Evolutionary conservation across 768 basidiomycete species (phyloP), one percentile per base, ranked within the genome.

Genomic region (Multifurca ochricompacta): DNA sequence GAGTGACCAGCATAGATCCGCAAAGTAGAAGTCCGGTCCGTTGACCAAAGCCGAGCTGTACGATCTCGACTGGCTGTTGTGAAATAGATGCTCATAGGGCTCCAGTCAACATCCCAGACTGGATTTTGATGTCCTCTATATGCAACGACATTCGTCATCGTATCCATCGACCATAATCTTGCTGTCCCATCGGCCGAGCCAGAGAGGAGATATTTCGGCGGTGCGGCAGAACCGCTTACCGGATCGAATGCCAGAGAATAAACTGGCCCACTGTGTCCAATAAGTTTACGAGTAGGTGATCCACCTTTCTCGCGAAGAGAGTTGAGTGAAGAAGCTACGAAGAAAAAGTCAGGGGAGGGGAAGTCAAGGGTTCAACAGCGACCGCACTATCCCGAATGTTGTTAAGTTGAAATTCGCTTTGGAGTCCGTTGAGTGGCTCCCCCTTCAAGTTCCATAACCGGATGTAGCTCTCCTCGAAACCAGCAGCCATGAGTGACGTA

Each of bases 61-160:
- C 91, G 74, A 69, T 99, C 96, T 49, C 96, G 74, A 63, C 93
- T 94, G 16, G 82, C 94, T 16, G 90, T 95, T 6, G 96, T 95
- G 68, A 99, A 99, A 71, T 99, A 97, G n/a, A 94, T 82, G 4
- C 96, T 94, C 76, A 91, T 84, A 9, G 96, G 95, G 64, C 91
- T 94, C 96, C 96, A 99, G 66, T 97, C 87, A 11, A 95, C 93
- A 63, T 98, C 96, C 96, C 96, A 99, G 0, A 99, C 85, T 0
- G 96, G 93, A 68, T 96, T 94, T 66, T 94, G 86, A 63, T 99
- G 96, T 0, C 96, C 95, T 31, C 92, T 80, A 66, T 93, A 99
- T 6, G 87, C 93, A 18, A 93, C 93, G 9, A 98, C 71, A 63
- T 96, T 96, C 14, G 88, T 81, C 77, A 92, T 82, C 0, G 95